A percentile compares a stretch with the other conserved stretches of the same genome.
Evolutionary conservation across 768 basidiomycete genomes (phyloP).

Genomic region (Pulveroboletus sp.): DNA sequence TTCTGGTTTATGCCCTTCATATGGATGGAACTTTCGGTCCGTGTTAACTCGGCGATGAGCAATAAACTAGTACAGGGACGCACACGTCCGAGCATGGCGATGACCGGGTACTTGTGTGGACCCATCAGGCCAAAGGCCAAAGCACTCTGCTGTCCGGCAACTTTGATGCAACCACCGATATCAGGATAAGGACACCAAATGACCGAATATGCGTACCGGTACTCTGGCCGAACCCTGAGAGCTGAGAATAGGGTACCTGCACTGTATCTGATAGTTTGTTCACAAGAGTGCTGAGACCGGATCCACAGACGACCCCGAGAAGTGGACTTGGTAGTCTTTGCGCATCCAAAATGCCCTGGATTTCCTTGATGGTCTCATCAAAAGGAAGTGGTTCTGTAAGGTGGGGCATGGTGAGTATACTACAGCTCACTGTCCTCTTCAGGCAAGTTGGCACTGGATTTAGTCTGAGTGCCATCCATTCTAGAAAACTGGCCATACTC

Average conservation of each 20-base stretch:
- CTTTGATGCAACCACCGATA: constrained; percentile 33
- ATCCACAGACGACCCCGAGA: constrained; percentile 85
- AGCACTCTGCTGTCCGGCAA: constrained; percentile 74
- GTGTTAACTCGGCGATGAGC: constrained; percentile 2
- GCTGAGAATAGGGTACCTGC: constrained; percentile 57
- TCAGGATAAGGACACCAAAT: neutral
- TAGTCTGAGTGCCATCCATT: too few relatives aligned
- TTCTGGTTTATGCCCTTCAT: constrained; percentile 72
- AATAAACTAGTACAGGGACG: constrained; percentile 18
- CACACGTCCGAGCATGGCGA: constrained; percentile 87
- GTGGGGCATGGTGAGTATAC: constrained; percentile 9
- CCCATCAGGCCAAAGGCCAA: constrained; percentile 81
- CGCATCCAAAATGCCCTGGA: constrained; percentile 22
- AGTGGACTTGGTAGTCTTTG: constrained; percentile 47
- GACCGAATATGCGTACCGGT: constrained; percentile 49
- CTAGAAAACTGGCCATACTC: too few relatives aligned
- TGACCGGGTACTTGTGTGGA: constrained; percentile 63
- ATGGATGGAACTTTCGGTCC: constrained; percentile 65
- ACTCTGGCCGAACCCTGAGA: constrained; percentile 72
- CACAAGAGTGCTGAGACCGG: constrained; percentile 74
- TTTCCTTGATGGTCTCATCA: constrained; percentile 26
- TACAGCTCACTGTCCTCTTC: too few relatives aligned
- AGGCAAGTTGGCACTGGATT: too few relatives aligned
- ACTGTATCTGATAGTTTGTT: constrained; percentile 52
- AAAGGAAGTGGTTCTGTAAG: constrained; percentile 20